Evolutionary conservation across 345 rosid genomes (phyloP).

Genomic region (Salix koriyanagi): DNA sequence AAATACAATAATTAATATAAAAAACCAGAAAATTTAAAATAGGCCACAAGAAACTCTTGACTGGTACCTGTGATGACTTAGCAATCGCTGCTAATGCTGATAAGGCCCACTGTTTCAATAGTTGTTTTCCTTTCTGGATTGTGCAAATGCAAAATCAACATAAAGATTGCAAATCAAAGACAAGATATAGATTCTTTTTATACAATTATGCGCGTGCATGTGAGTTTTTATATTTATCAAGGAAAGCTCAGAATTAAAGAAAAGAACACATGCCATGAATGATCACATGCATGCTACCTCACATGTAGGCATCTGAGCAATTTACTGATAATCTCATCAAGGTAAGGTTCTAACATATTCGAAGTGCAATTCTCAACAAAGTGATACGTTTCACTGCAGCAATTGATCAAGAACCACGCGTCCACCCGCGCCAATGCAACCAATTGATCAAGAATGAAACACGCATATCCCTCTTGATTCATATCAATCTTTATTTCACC

Average conservation of each 20-base stretch:
- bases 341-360: conserved; percentile 4
- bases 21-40: too few relatives aligned
- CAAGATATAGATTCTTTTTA: too few relatives aligned
- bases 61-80: conserved; percentile 3
- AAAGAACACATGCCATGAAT: not conserved
- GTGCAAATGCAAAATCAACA: not conserved
- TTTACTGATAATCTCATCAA: not conserved
- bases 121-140: conserved; percentile 3
- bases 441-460: not conserved
- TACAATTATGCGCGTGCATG: not conserved
- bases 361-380: conserved; percentile 6
- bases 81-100: conserved; percentile 1
- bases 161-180: not conserved
- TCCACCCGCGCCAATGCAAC: not conserved
- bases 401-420: not conserved
- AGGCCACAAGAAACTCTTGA: not conserved
- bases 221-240: not conserved
- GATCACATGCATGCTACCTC: not conserved
- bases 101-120: not conserved
- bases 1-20: too few relatives aligned
- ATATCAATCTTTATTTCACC: not conserved
- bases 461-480: not conserved
- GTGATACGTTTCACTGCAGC: not conserved
- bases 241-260: not conserved
- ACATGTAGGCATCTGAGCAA: conserved; percentile 1